Evolutionary conservation across 2,329 filamentous ascomycete species (phyloP), one percentile per base, ranked within the genome.

Genomic region (Diaporthe citriasiana): DNA sequence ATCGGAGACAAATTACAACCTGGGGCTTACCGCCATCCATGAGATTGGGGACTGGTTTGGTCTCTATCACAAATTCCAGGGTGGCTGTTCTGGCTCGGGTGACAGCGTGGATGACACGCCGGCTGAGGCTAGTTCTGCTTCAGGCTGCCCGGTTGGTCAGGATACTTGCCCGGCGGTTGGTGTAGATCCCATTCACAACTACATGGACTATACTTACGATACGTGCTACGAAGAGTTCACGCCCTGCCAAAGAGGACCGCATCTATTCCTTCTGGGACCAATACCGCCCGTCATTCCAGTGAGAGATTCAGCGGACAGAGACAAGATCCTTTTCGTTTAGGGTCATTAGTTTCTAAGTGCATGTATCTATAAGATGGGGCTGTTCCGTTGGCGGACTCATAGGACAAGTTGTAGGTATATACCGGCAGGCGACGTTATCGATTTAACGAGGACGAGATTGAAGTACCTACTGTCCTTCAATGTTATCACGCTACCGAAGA

Each of bases 1-100:
- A 42, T 73, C 75, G 33, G 12, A 70, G 19, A 75, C 78, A 35
- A 79, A 79, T 76, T 82, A 78, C 78, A 82, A 85, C 76, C 78
- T 81, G 12, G 85, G 85, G 70, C 77, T 81, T 74, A 84, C 83
- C 55, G 79, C 78, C 22, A 82, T 82, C 40, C 84, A 85, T 78
- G 85, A 86, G 79, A 78, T 83, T 33, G 85, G 85, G 7, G 84
- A 86, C 77, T 86, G 84, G 84, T 82, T 86, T 73, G 84, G 84
- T 65, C 80, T 86, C 25, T 82, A 82, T 76, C 85, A 86, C 77
- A 85, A 84, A 71, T 86, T 86, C 80, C 81, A 85, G 76, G 85
- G 83, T 51, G 81, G 81, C 59, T 85, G 84, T 77, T 27, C 63
- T 13, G 78, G 78, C 17, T n/a, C n/a, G n/a, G 84, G 84, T n/a